Base-by-base conservation (phyloP, 495 filamentous ascomycete genomes). In the Penicillium longicatenatum region DNA sequence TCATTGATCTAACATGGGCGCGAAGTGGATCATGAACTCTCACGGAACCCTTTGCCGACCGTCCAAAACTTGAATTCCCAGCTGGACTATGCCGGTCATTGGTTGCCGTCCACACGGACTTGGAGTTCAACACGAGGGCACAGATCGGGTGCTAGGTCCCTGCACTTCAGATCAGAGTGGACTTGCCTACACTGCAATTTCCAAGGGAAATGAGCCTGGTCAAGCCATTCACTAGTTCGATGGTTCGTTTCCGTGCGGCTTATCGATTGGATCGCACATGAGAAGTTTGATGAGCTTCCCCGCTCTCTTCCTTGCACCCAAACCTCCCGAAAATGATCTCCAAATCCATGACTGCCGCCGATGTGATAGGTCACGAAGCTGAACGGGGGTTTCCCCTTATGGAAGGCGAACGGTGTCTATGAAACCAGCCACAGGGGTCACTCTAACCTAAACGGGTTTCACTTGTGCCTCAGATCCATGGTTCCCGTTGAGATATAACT, bases 41-140 rank as follows among this genome's bases (percentile, higher is more conserved):
- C 54, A 60, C 64, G 60, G 64, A 63, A 61, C 42, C 60, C 51
- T 53, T 48, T 63, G 53, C 62, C 60, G 63, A 63, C 56, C 52
- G 56, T 43, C 46, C 33, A 48, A 8, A 16, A 44, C 8, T 17
- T 17, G 41, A 45, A 45, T 30, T 10, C 12, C 16, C 4, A n/a
- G 37, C 9, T 39, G 14, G 14, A 6, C 7, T 12, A 35, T 9
- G 6, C 8, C 31, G 42, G 22, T 45, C 6, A 22, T 22, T 45
- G 42, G 42, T 21, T n/a, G 14, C 7, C 41, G 3, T 35, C 31
- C 41, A 43, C 41, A 14, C 8, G 22, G 3, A 17, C n/a, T 10
- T 6, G 24, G 24, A 29, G 24, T 48, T 17, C 14, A 39, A 48
- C 22, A 29, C 45, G 45, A 29, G 42, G 10, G 42, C 45, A 29